Evolutionary conservation across 2,329 filamentous ascomycete species (phyloP), one percentile per base, ranked within the genome.

Genomic region (Ploettnerulaceae sp.): DNA sequence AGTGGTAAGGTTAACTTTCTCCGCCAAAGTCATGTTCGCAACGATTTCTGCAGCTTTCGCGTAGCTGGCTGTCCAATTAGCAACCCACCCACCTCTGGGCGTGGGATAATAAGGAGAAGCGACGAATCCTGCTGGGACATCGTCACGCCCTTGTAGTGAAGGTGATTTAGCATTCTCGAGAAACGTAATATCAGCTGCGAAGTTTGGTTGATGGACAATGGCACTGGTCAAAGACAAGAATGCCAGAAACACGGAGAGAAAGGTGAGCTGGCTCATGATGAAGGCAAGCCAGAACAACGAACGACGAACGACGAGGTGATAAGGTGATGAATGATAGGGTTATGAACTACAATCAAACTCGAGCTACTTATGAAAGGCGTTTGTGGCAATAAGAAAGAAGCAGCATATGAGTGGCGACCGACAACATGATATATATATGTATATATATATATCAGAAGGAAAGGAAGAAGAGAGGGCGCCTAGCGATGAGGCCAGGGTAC

Each of bases 1-100:
- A 1, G 77, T 77, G 0, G 84, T 89, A 41, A 89, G 73, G 60
- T 89, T 90, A 3, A 84, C 82, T 68, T 90, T 91, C 63, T 90
- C 86, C 2, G 84, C 85, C 46, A 91, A 66, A 0, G 85, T 90
- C 85, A 91, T 87, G 37, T 79, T 76, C 43, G 79, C 76, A 12
- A 91, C 86, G 11, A 90, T 65, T 3, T 70, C 65, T 47, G 80
- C 73, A 1, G 86, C 86, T 58, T 85, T 88, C 42, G 68, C 68
- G 60, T 89, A 91, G 56, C 84, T 83, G 14, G 76, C 76, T 17
- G 70, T 69, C 86, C 86, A 91, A 17, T 42, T 54, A 2, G 53
- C 40, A 15, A 56, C 45, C 61, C 61, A 63, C 81, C 86, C 89
- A 29, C 86, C 86, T 22, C 53, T 57, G 3, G 61, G 61, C 5